Evolutionary conservation across 768 basidiomycete species (phyloP).

Genomic region (Leccinellum luteum): DNA sequence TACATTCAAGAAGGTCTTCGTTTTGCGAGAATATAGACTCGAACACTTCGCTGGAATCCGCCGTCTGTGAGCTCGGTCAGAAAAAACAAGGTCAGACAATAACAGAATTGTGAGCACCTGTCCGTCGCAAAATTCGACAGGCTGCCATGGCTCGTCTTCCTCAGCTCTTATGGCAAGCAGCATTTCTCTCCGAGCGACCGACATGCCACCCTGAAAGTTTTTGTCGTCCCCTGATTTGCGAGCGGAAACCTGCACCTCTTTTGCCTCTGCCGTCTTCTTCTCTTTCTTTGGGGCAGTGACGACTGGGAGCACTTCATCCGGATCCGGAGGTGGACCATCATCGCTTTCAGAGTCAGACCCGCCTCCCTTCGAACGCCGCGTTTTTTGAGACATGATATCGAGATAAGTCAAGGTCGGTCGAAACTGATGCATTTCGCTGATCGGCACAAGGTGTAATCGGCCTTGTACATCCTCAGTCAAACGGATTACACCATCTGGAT

Average conservation of each 20-base stretch:
- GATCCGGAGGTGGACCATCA: constrained; percentile 76
- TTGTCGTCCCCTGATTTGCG: constrained; percentile 66
- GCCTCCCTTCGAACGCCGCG: constrained; percentile 45
- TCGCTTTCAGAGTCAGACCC: constrained; percentile 70
- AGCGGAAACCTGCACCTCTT: constrained; percentile 76
- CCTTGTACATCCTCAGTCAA: constrained; percentile 39
- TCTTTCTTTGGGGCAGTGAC: constrained; percentile 50
- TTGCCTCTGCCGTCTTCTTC: constrained; percentile 56
- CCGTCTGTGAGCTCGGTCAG: constrained; percentile 43
- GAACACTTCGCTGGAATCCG: constrained; percentile 54
- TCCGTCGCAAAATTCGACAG: constrained; percentile 61
- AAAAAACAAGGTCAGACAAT: background rate
- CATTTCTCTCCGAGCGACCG: constrained; percentile 73
- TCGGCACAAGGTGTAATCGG: constrained; percentile 72
- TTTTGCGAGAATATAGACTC: constrained; percentile 63
- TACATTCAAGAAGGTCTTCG: constrained; percentile 48
- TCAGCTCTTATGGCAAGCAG: constrained; percentile 67
- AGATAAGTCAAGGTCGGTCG: constrained; percentile 81
- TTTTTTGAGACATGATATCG: constrained; percentile 67
- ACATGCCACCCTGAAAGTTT: constrained; percentile 61
- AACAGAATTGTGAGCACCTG: constrained; percentile 44
- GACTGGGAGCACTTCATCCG: constrained; percentile 60
- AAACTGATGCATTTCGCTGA: constrained; percentile 76
- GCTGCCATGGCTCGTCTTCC: constrained; percentile 76
- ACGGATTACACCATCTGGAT: background rate